Evolutionary conservation across 129 eudicot species (phyloP).

Genomic region (Centaurea solstitialis): DNA sequence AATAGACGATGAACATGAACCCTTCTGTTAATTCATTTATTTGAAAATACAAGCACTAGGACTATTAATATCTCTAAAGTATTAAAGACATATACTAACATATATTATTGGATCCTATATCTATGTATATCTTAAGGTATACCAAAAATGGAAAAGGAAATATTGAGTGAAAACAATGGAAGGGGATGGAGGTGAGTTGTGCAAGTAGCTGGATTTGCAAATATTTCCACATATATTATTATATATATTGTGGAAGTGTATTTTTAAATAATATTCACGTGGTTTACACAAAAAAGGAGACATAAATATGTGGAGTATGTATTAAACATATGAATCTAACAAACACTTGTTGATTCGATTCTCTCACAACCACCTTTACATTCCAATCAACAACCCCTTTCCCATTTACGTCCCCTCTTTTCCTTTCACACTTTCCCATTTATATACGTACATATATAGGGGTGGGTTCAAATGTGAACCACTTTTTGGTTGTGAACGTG

Average conservation of each 20-base stretch:
- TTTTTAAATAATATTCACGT: conserved; percentile 16
- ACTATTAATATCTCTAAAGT: too few species aligned
- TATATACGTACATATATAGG: too few species aligned
- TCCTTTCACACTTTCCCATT: background rate
- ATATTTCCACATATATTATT: background rate
- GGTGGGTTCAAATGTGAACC: too few species aligned
- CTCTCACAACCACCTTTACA: background rate
- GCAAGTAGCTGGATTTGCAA: conserved; percentile 23
- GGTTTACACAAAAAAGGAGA: conserved; percentile 14
- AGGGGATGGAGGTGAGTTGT: conserved; percentile 20
- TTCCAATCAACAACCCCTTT: background rate
- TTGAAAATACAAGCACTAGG: too few species aligned
- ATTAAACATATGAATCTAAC: conserved; percentile 5
- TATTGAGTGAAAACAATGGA: conserved; percentile 1
- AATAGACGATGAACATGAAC: too few species aligned
- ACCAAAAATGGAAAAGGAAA: background rate
- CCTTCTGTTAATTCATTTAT: too few species aligned
- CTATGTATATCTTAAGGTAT: background rate
- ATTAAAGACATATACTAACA: too few species aligned
- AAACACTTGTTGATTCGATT: background rate
- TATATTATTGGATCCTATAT: background rate
- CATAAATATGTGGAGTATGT: conserved; percentile 12
- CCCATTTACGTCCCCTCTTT: background rate
- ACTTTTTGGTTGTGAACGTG: too few species aligned
- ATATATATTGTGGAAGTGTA: background rate